Evolutionary conservation across 2,329 filamentous ascomycete genomes (phyloP), one percentile per base, ranked within the genome.

Genomic region (Pochonia chlamydosporia): DNA sequence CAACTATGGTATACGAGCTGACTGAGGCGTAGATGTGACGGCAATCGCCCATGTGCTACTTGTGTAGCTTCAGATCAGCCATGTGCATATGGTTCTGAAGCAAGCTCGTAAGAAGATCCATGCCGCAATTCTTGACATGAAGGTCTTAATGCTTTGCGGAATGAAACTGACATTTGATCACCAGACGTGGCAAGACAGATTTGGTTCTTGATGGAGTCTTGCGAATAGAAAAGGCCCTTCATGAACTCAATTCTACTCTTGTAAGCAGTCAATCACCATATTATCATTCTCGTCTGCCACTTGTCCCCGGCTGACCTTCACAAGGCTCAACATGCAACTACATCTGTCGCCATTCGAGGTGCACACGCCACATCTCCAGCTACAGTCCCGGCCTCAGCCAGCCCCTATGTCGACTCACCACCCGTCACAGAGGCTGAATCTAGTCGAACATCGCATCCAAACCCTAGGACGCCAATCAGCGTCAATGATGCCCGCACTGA

Each of bases 151-250:
- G 21, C 26, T 26, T 9, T 10, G 24, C 13, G 31, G 3, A 28
- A 9, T 23, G 21, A 21, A 21, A 9, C 40, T 44, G 11, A 48
- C 24, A 23, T 16, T 21, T 9, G 4, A 20, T 4, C 25, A 16
- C 2, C 13, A 47, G 48, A 24, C 44, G 73, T 49, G 72, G 72
- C 25, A 77, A 77, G 54, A 75, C 68, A 37, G 74, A 77, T 48
- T 59, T 76, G 40, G 75, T 77, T 20, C 65, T 77, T 3, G 73
- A 76, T 48, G 72, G 73, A 5, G 71, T 75, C 3, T 54, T 76
- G 2, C 63, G 74, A 13, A 67, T 76, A 18, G 74, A 77, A 52
- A 67, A 62, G 43, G 61, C 69, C 10, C 62, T 77, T 4, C 65
- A 71, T 18, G 69, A 75, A 48, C 64, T 76, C 50, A 70, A 68